A percentile compares a stretch with the other conserved stretches of the same genome.
Evolutionary conservation across 768 basidiomycete species (phyloP).

Genomic region (Erythrobasidium yunnanense): DNA sequence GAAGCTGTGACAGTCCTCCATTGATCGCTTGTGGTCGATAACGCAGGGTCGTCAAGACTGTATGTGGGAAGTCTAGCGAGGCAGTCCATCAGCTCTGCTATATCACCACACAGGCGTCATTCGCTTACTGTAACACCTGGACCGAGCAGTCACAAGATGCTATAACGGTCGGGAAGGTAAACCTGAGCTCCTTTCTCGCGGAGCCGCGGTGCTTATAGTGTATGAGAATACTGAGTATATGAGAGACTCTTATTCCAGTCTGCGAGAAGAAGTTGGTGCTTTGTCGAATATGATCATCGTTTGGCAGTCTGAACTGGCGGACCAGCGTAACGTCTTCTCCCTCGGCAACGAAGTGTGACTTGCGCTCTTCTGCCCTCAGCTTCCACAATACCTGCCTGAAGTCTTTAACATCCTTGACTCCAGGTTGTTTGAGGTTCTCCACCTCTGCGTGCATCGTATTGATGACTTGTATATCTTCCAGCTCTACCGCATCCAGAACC

Average conservation of each 20-base stretch:
- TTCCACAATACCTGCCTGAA: not conserved
- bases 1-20: not conserved
- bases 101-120: not conserved
- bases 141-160: not conserved
- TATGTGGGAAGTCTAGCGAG: not conserved
- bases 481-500: not conserved
- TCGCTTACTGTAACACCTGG: not conserved
- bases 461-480: not conserved
- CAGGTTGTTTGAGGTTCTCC: not conserved
- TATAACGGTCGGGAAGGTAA: not conserved
- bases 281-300: not conserved
- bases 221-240: not conserved
- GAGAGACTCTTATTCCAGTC: not conserved
- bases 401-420: not conserved
- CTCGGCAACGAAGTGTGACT: not conserved
- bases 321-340: not conserved
- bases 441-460: not conserved
- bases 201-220: not conserved
- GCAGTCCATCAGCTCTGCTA: not conserved
- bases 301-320: not conserved
- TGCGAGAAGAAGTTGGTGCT: not conserved
- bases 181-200: not conserved
- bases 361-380: not conserved
- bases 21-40: not conserved
- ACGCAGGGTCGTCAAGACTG: not conserved